Evolutionary conservation across 108 stramenopile genomes (phyloP).

Genomic region (Fragilaria crotonensis): DNA sequence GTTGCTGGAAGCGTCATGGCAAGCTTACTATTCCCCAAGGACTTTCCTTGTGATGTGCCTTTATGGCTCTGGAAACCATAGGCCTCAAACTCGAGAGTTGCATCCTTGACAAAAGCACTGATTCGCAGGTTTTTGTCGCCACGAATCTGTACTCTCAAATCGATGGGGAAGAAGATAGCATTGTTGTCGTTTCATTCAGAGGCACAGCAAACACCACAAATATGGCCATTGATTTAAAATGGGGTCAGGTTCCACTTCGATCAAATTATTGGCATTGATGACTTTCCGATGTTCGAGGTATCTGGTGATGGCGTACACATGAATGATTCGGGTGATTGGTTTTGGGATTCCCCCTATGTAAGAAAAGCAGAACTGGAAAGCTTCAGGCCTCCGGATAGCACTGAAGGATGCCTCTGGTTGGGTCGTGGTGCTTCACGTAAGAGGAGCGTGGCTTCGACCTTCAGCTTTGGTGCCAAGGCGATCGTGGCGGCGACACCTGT

Average conservation of each 20-base stretch:
- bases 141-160: conserved; percentile 52
- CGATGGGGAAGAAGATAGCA: conserved; percentile 76
- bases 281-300: conserved; percentile 40
- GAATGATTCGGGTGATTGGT: conserved; percentile 25
- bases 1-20: conserved; percentile 86
- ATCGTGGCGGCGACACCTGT: conserved; percentile 56
- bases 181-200: conserved; percentile 88
- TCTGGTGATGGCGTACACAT: conserved; percentile 34
- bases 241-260: conserved; percentile 70
- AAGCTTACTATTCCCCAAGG: conserved; percentile 80
- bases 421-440: neutral
- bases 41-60: conserved; percentile 32
- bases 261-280: conserved; percentile 34
- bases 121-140: conserved; percentile 71
- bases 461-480: conserved; percentile 31
- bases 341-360: conserved; percentile 22
- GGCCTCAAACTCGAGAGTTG: conserved; percentile 66
- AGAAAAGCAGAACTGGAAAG: neutral
- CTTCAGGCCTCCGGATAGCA: neutral
- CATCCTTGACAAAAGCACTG: conserved; percentile 59
- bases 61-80: conserved; percentile 64
- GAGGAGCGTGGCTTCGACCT: neutral
- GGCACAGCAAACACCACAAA: conserved; percentile 75
- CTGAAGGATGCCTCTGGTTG: neutral
- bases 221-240: conserved; percentile 71